Evolutionary conservation across 2,329 filamentous ascomycete genomes (phyloP).

Genomic region (Coniochaeta sp.): DNA sequence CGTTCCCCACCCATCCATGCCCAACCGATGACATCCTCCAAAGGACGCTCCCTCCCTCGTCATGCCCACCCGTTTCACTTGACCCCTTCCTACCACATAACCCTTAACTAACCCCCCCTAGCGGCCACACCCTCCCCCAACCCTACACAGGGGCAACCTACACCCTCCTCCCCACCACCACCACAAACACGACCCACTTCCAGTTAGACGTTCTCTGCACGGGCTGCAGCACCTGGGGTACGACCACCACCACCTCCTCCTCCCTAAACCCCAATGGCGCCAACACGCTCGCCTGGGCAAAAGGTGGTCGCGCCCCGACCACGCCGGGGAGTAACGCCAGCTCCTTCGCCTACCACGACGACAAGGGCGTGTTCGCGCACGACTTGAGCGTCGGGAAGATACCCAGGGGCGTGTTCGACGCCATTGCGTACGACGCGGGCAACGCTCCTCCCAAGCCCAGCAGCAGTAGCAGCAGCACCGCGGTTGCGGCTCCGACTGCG

Average conservation of each 20-base stretch:
- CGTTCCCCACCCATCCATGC: too few species aligned
- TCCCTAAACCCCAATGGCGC: slow-evolving; percentile 16
- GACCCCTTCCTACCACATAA: too few species aligned
- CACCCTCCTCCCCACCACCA: slow-evolving; percentile 12
- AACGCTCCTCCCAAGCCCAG: background rate
- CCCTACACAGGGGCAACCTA: slow-evolving; percentile 16
- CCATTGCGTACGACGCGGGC: slow-evolving; percentile 10
- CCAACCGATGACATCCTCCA: too few species aligned
- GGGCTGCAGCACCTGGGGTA: slow-evolving; percentile 18
- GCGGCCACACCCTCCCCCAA: slow-evolving; percentile 10
- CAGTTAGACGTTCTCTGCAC: slow-evolving; percentile 19
- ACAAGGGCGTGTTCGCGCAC: slow-evolving; percentile 13
- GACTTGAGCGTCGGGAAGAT: slow-evolving; percentile 14
- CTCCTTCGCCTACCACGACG: slow-evolving; percentile 14
- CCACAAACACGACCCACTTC: slow-evolving; percentile 20
- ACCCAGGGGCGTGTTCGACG: slow-evolving; percentile 17
- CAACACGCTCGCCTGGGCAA: slow-evolving; percentile 19
- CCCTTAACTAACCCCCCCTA: too few species aligned
- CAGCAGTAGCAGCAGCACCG: background rate
- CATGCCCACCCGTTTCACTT: too few species aligned
- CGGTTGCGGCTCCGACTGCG: background rate
- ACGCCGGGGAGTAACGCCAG: slow-evolving; percentile 18
- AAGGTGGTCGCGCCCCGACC: slow-evolving; percentile 9
- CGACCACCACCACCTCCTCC: slow-evolving; percentile 3
- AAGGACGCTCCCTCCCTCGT: too few species aligned